Base-by-base conservation (phyloP, 2,329 filamentous ascomycete species). In the Exophiala calicioides region DNA sequence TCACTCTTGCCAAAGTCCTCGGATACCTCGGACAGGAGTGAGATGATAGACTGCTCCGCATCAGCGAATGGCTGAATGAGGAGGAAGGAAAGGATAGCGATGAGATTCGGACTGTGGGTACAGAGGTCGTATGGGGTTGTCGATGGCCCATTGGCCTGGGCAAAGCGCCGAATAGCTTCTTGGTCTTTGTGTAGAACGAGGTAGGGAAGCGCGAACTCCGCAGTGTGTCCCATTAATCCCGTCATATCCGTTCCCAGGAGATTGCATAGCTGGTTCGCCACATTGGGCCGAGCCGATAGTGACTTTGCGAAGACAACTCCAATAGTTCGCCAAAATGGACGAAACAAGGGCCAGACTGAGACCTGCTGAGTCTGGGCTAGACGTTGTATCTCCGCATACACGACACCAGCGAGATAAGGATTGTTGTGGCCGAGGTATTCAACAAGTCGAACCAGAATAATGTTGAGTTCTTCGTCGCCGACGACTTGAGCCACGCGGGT, bases 401-500 rank as follows among this genome's bases (percentile, higher is more conserved):
- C 88, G 54, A 90, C 80, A 3, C 85, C 86, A 42, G 85, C 88
- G 6, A 95, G 75, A 23, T 95, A 79, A 29, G 81, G 79, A 64
- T 94, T 95, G 31, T 80, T 75, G 68, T 93, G 86, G 5, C 91
- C 91, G 6, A 97, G 74, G 62, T 93, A 95, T 47, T 95, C 87
- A 6, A 96, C 76, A 5, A 97, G 77, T 56, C 87, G 84, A 45
- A 95, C 77, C 21, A 98, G 73, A 16, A 93, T 85, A 41, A 96
- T 79, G 58, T 93, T 93, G 44, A 95, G 79, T 63, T 95, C 89
- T 53, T 91, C 82, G 52, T 93, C 88, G 12, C 81, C 79, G 33
- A 87, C 85, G 7, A 85, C 77, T 78, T 80, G 77, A 51, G 88
- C 91, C 37, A 95, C 75, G 61, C 89, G 85, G n/a, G 86, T 86